These are phyloP conservation scores for Lathyrus sativus DNA, from an alignment of 306 rosid genomes.

Conservation along the genomic window DNA sequence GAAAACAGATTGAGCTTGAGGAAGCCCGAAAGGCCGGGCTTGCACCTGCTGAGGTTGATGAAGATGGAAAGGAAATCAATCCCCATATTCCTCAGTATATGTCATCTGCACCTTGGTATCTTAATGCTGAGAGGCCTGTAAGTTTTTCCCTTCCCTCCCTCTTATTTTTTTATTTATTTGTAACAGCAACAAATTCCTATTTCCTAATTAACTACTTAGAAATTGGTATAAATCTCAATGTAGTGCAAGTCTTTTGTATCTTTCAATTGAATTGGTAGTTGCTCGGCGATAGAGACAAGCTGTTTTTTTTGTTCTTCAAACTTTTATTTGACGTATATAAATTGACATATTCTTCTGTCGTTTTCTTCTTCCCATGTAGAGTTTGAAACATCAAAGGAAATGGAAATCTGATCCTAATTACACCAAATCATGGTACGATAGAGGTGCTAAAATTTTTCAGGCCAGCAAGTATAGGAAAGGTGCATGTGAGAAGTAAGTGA, in stretches of 20 bases:
- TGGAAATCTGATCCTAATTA: constrained; percentile 38
- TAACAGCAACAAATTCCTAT: too few relatives aligned
- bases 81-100: constrained; percentile 39
- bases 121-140: constrained; percentile 39
- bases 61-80: constrained; percentile 40
- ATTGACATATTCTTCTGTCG: not conserved
- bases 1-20: constrained; percentile 39
- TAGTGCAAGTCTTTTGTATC: too few relatives aligned
- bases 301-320: too few relatives aligned
- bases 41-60: constrained; percentile 35
- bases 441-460: constrained; percentile 37
- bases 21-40: constrained; percentile 38
- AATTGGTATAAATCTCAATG: too few relatives aligned
- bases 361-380: constrained; percentile 15
- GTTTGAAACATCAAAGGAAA: constrained; percentile 43
- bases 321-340: not conserved
- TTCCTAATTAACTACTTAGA: too few relatives aligned
- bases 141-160: not conserved
- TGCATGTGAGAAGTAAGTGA: constrained; percentile 37
- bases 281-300: too few relatives aligned
- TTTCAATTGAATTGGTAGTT: too few relatives aligned
- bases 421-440: constrained; percentile 34
- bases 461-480: constrained; percentile 39
- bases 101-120: constrained; percentile 43
- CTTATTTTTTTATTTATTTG: not conserved